These are phyloP conservation scores for Aspergillus eucalypticola DNA, from an alignment of 2,329 filamentous ascomycete species.

Conservation along the genomic window DNA sequence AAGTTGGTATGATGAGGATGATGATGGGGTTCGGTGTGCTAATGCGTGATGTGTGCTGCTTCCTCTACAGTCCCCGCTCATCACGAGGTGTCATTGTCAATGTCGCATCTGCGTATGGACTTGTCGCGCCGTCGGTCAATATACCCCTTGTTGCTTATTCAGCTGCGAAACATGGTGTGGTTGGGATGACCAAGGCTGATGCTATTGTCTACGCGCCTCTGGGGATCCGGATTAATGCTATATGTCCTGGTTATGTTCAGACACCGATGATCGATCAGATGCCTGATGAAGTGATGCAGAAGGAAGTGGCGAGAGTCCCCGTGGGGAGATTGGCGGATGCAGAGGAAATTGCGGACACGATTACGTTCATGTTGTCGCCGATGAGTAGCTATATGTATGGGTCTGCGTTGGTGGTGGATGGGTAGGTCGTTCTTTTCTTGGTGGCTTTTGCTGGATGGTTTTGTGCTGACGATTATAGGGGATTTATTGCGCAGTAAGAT, in stretches of 20 bases:
- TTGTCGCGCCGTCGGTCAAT: background rate
- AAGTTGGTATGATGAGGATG: no score
- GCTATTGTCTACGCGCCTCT: slow-evolving; percentile 54
- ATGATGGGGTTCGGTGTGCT: background rate
- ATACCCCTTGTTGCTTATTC: slow-evolving; percentile 19
- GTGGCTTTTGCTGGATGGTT: background rate
- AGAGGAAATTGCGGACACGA: slow-evolving; percentile 56
- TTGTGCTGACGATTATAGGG: background rate
- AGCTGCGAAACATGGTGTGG: slow-evolving; percentile 37
- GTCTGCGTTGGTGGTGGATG: slow-evolving; percentile 11
- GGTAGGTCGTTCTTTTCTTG: background rate
- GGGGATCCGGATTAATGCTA: slow-evolving; percentile 61
- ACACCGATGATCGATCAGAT: background rate
- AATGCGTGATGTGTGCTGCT: no score
- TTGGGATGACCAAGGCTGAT: slow-evolving; percentile 51
- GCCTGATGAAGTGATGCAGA: background rate
- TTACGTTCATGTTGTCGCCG: slow-evolving; percentile 53
- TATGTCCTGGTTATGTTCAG: slow-evolving; percentile 55
- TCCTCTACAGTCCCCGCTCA: background rate
- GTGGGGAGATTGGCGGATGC: slow-evolving; percentile 47
- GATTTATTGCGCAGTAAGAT: background rate
- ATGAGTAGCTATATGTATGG: slow-evolving; percentile 58
- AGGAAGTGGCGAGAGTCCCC: slow-evolving; percentile 48
- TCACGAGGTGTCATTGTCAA: slow-evolving; percentile 13
- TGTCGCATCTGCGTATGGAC: slow-evolving; percentile 9